Base-by-base conservation (phyloP, 2,329 filamentous ascomycete species). In the Sporothrix globosa region DNA sequence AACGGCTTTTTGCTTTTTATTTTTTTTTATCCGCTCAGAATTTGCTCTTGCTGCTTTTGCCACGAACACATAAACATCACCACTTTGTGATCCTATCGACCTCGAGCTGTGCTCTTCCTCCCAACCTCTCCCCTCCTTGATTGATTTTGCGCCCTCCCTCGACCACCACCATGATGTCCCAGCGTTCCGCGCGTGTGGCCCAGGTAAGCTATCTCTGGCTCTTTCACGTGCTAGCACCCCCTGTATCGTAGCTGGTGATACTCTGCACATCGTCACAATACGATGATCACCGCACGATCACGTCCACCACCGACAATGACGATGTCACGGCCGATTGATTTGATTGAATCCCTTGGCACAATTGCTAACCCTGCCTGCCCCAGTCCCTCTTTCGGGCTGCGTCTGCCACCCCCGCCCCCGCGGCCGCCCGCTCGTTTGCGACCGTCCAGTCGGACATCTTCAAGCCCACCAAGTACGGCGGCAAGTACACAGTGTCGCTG, bases 401-500 rank as follows among this genome's bases (percentile, higher is more conserved):
- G 75, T 77, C 80, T 77, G 60, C 70, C 14, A 81, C 81, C 54
- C 54, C 69, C 17, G 17, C 70, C 11, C 48, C 70, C 30, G 46
- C 71, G 74, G 78, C 79, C 75, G 80, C 83, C 72, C 85, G 86
- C 80, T 83, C 83, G 77, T 90, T 93, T 81, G 92, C 93, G 77
- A 97, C 92, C 74, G 86, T 97, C 77, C 89, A 93, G 83, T 91
- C 91, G 81, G 96, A 98, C 83, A 95, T 98, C 83, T 97, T 98
- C 89, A 97, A 97, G 88, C 94, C 94, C 77, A 93, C 95, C 85
- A 96, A 98, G 88, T 98, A 94, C 82, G 96, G 96, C 82, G 93
- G 95, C 85, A 99, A 98, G 86, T 99, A 98, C 88, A 99, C 96
- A 50, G 95, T 97, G 77, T 97, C 95, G 75, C 87, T 99, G 79